Conservation (phyloP, 768 basidiomycete genomes). For the Trametes maxima region DNA sequence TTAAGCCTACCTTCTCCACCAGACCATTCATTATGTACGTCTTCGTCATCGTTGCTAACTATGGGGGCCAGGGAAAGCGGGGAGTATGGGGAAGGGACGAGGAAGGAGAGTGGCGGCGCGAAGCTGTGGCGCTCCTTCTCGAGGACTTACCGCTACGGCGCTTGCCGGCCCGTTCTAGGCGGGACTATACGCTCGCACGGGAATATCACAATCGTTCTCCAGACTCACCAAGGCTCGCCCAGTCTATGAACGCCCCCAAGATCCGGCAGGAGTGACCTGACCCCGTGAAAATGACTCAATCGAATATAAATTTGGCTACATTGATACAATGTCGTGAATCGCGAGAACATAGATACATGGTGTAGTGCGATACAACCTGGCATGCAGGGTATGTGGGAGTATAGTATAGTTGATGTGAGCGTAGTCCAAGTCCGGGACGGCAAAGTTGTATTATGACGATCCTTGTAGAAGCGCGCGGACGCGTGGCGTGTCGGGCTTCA, state of each 20-base stretch:
- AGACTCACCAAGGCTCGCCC: slow-evolving; percentile 9
- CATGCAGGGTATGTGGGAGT: slow-evolving; percentile 6
- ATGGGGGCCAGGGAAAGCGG: slow-evolving; percentile 2
- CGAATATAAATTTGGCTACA: no score
- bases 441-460: slow-evolving; percentile 14
- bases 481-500: slow-evolving; percentile 33
- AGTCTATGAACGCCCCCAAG: background rate
- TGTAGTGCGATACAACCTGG: background rate
- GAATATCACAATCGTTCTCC: background rate
- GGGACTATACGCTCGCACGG: background rate
- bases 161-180: background rate
- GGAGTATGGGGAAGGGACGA: slow-evolving; percentile 2
- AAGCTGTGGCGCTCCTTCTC: slow-evolving; percentile 22
- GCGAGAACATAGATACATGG: background rate
- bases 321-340: no score
- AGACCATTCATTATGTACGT: slow-evolving; percentile 83
- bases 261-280: background rate
- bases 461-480: slow-evolving; percentile 24
- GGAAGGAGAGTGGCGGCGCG: slow-evolving; percentile 15
- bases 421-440: background rate
- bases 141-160: background rate
- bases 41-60: slow-evolving; percentile 63
- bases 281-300: no score
- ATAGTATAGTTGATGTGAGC: background rate
- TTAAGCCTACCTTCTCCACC: slow-evolving; percentile 66